phyloP scores from a whole-genome alignment of 176 grass and related monocot species.

The Bothriochloa decipiens region DNA sequence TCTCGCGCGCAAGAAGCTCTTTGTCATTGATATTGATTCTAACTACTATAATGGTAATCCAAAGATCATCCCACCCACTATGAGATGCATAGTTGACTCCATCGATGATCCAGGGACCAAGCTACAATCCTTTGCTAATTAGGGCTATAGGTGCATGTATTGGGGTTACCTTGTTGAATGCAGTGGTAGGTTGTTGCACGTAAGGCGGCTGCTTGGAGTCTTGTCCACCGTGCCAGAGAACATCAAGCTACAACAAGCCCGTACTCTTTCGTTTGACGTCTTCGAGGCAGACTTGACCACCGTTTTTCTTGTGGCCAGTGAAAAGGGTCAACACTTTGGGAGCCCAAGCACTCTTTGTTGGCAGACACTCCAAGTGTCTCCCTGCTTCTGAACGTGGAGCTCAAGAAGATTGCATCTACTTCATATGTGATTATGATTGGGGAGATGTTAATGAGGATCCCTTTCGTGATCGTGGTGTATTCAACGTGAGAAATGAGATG shows the following conservation, averaged over 20 bases:
- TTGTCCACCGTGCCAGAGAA: not conserved
- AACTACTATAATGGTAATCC: not conserved
- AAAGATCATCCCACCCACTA: not conserved
- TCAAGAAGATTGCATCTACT: constrained; percentile 35
- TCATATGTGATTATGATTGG: not conserved
- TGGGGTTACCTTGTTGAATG: constrained; percentile 16
- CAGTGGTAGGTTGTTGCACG: not conserved
- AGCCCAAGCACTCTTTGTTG: constrained; percentile 34
- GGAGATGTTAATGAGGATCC: not conserved
- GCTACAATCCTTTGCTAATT: not conserved
- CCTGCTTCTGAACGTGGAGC: constrained; percentile 18
- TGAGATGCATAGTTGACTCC: not conserved
- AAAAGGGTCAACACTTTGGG: not conserved
- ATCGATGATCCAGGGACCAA: not conserved
- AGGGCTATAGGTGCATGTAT: not conserved
- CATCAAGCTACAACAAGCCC: accelerated
- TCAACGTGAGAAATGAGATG: constrained; percentile 1
- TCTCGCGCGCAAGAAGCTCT: not conserved
- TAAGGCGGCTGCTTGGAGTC: not conserved
- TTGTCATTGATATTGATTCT: not conserved
- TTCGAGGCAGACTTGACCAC: not conserved
- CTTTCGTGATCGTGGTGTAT: not conserved
- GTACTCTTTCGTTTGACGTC: constrained; percentile 4
- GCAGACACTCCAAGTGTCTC: constrained; percentile 20
- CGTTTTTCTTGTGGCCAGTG: not conserved